These are phyloP conservation scores for Kluyveromyces marxianus DNA, from an alignment of 1,139 yeast genomes.

Conservation along the genomic window DNA sequence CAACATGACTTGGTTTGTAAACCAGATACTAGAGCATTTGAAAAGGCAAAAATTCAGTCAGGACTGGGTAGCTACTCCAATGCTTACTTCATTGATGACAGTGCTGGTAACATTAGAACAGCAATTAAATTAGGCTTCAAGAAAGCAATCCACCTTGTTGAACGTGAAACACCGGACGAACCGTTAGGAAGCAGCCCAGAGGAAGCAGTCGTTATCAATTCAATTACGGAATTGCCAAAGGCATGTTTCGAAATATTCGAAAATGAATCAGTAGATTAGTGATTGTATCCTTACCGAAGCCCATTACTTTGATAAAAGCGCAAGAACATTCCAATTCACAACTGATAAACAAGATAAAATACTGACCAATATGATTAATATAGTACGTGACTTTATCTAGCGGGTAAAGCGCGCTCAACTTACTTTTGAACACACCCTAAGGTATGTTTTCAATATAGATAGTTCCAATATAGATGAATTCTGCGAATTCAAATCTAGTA, in stretches of 20 bases:
- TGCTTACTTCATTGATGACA: conserved; percentile 75
- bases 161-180: conserved; percentile 35
- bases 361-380: background rate
- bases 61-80: conserved; percentile 43
- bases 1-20: conserved; percentile 66
- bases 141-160: conserved; percentile 36
- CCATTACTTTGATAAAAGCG: too few species aligned
- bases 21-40: conserved; percentile 62
- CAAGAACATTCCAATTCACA: conserved; percentile 35
- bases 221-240: conserved; percentile 40
- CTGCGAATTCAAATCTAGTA: conserved; percentile 16
- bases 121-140: conserved; percentile 39
- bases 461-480: conserved; percentile 22
- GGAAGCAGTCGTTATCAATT: conserved; percentile 39
- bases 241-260: conserved; percentile 44
- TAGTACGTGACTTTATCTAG: background rate
- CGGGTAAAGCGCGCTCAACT: background rate
- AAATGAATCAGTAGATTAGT: background rate
- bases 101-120: conserved; percentile 50
- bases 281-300: too few species aligned
- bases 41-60: conserved; percentile 53
- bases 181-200: conserved; percentile 33
- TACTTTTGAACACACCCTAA: conserved; percentile 16
- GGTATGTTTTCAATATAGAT: conserved; percentile 18
- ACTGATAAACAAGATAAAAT: background rate